Evolutionary conservation across 305 asterid species (phyloP).

Genomic region (Fraxinus sp.): DNA sequence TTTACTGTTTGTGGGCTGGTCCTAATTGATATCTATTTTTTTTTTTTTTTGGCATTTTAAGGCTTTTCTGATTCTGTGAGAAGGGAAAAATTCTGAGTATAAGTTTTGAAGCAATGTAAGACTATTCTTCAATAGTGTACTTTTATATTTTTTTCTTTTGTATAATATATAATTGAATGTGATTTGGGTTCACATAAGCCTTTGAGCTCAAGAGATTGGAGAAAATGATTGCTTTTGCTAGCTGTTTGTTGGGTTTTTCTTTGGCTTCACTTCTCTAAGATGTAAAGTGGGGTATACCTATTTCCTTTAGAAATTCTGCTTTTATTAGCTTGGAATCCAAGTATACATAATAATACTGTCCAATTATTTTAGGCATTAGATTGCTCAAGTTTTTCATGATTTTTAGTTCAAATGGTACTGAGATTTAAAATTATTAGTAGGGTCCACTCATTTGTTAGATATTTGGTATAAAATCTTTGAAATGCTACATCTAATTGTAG

Average conservation of each 20-base stretch:
- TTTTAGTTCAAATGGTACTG: conserved; percentile 7
- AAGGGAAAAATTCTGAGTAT: conserved; percentile 6
- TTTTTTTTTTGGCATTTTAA: background rate
- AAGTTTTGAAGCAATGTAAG: conserved; percentile 17
- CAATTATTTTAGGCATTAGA: conserved; percentile 20
- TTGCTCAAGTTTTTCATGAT: conserved; percentile 20
- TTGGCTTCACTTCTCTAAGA: conserved; percentile 61
- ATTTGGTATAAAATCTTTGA: conserved; percentile 33
- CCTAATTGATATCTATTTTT: conserved; percentile 5
- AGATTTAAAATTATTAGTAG: conserved; percentile 23
- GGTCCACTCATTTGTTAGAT: conserved; percentile 35
- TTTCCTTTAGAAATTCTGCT: conserved; percentile 28
- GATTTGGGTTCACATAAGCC: conserved; percentile 39
- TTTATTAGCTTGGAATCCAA: conserved; percentile 47
- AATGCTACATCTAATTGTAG: conserved; percentile 20
- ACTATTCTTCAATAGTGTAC: conserved; percentile 21
- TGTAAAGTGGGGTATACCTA: conserved; percentile 64
- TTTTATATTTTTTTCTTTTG: conserved; percentile 22
- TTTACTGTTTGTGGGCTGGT: conserved; percentile 37
- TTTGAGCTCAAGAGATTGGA: conserved; percentile 56
- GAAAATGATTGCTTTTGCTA: conserved; percentile 49
- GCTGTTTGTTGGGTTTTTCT: conserved; percentile 46
- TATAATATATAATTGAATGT: conserved; percentile 27
- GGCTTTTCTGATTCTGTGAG: conserved; percentile 36
- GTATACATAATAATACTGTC: conserved; percentile 36